These are phyloP conservation scores for Tripterygium wilfordii DNA, from an alignment of 177 flowering plant species.

Conservation along the genomic window DNA sequence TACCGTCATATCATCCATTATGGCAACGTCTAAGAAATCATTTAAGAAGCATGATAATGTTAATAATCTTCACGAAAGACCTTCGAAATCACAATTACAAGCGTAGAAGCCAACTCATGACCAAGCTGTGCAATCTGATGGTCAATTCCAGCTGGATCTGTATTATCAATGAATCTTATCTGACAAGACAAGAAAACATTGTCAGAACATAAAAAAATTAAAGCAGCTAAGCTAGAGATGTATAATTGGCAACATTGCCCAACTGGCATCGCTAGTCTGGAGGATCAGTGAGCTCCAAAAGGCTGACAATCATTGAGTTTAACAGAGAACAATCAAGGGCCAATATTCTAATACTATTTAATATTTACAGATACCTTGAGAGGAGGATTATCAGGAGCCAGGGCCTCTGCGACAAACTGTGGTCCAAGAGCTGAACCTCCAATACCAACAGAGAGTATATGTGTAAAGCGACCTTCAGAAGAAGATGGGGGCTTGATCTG, in stretches of 20 bases:
- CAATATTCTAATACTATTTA: too few relatives aligned
- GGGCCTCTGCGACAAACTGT: conserved; percentile 95
- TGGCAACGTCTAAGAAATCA: too few relatives aligned
- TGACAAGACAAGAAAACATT: conserved; percentile 27
- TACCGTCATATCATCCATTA: too few relatives aligned
- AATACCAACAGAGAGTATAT: conserved; percentile 87
- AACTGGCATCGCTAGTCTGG: too few relatives aligned
- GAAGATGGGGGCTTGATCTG: conserved; percentile 86
- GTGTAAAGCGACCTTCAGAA: conserved; percentile 67
- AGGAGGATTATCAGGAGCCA: conserved; percentile 99
- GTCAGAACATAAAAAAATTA: too few relatives aligned
- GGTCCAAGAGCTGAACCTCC: conserved; percentile 99
- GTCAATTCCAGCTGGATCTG: conserved; percentile 99
- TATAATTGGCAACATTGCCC: neutral
- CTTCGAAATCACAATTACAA: conserved; percentile 94
- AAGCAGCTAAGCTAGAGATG: neutral
- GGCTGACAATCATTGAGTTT: too few relatives aligned
- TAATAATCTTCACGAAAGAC: conserved; percentile 30
- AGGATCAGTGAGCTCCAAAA: too few relatives aligned
- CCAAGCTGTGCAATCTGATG: conserved; percentile 99
- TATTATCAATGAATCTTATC: conserved; percentile 97
- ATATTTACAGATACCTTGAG: conserved; percentile 53
- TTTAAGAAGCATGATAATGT: neutral
- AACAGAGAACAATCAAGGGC: too few relatives aligned
- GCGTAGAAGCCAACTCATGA: conserved; percentile 75